Conservation (phyloP, 257 asterid species). For the Fraxinus anomala region DNA sequence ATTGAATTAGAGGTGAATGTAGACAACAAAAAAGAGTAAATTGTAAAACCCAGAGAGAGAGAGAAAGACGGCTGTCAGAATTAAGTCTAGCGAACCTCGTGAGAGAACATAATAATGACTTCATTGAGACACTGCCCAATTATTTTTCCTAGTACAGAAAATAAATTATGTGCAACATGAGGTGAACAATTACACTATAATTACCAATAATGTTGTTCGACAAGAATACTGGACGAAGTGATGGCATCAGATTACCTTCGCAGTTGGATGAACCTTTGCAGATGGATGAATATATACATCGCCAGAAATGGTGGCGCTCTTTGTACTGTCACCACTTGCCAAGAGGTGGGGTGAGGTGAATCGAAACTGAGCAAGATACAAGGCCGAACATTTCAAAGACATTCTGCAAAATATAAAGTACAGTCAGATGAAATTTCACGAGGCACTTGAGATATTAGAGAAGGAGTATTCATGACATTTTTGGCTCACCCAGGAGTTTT, state of each 20-base stretch:
- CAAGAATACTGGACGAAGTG: not conserved
- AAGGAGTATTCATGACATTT: conserved; percentile 14
- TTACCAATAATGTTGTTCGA: not conserved
- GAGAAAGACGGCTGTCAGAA: too few relatives aligned
- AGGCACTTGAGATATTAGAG: not conserved
- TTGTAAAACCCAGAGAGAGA: too few relatives aligned
- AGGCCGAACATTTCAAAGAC: conserved; percentile 33
- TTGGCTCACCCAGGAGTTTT: conserved; percentile 80
- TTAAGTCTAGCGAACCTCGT: too few relatives aligned
- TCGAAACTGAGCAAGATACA: conserved; percentile 42
- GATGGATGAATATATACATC: conserved; percentile 41
- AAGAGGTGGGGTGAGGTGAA: conserved; percentile 36
- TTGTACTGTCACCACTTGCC: conserved; percentile 39
- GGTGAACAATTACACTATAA: not conserved
- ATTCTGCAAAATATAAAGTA: conserved; percentile 21
- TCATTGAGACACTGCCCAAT: too few relatives aligned
- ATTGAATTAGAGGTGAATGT: too few relatives aligned
- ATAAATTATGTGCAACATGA: too few relatives aligned
- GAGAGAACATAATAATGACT: too few relatives aligned
- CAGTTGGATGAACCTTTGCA: conserved; percentile 57
- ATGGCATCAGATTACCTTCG: conserved; percentile 54
- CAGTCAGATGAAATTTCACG: conserved; percentile 6
- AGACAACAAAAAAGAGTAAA: too few relatives aligned
- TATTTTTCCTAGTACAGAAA: too few relatives aligned
- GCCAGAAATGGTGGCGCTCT: conserved; percentile 34